A percentile compares a stretch with the other conserved stretches of the same genome.
Conservation (phyloP, 164 flowering plant genomes). For the Nymphaea thermarum region DNA sequence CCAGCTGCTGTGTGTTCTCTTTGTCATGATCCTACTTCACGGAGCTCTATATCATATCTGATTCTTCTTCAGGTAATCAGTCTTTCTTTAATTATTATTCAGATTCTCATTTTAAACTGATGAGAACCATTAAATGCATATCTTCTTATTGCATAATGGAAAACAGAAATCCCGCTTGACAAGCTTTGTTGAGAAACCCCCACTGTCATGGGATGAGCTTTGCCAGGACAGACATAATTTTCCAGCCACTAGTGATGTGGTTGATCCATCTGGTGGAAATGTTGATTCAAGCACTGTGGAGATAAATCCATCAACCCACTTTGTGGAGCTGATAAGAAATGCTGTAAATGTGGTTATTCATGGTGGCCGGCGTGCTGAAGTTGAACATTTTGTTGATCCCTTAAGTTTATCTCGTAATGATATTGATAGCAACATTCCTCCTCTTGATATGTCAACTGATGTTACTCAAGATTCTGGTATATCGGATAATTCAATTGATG, state of each 20-base stretch:
- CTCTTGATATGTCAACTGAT: not conserved
- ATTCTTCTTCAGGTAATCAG: conserved; percentile 71
- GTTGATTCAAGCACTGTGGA: conserved; percentile 17
- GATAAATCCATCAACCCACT: conserved; percentile 21
- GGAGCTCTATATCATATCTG: conserved; percentile 54
- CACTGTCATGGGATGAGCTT: conserved; percentile 60
- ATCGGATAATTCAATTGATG: no score
- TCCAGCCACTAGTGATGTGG: conserved; percentile 5
- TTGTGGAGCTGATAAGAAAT: conserved; percentile 29
- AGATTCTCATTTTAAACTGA: not conserved
- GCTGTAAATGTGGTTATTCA: conserved; percentile 26
- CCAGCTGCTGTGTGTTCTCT: conserved; percentile 57
- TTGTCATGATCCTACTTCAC: conserved; percentile 76
- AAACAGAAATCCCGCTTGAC: conserved; percentile 76
- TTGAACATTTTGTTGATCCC: conserved; percentile 37
- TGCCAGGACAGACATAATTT: conserved; percentile 19
- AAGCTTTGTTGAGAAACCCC: conserved; percentile 59
- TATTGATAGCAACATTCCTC: not conserved
- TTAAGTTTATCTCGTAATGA: not conserved
- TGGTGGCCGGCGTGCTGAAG: conserved; percentile 33
- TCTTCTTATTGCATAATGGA: not conserved
- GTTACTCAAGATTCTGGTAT: no score
- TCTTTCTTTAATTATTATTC: not conserved
- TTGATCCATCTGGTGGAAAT: conserved; percentile 16
- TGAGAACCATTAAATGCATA: not conserved